Base-by-base conservation (phyloP, 768 basidiomycete genomes). In the Tricholoma hemisulphureum region DNA sequence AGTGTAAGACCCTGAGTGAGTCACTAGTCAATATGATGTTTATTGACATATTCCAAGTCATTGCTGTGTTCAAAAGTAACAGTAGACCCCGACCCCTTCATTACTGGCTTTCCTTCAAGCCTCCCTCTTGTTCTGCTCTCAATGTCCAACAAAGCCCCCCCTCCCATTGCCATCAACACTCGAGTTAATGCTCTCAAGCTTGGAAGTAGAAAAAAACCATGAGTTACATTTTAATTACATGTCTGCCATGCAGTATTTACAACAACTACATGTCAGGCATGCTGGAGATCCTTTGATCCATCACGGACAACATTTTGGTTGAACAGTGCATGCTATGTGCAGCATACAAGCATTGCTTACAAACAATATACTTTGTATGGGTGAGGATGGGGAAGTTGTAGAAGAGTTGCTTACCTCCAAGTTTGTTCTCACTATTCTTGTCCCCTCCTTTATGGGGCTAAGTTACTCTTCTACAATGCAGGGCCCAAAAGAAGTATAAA, bases 301-400 rank as follows among this genome's bases (percentile, higher is more conserved):
- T 31, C 57, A 67, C 39, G 58, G 66, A 8, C 35, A 26, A 4
- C 64, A 69, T 35, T 69, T 69, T n/a, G 43, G 66, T 4, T 24
- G 45, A 18, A 53, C 56, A 1, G 39, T 50, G 21, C 58, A 62
- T 46, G 58, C 61, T 16, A 35, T 62, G 21, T 62, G 61, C 51
- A 56, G 41, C 28, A 43, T 69, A 14, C 60, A 63, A 8, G 45
- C 57, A 6, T 52, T 69, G 14, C 6, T 69, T 10, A 56, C 51
- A 3, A 63, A 65, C 20, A 53, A 60, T 16, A 35, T 65, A 6
- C 16, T 56, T 16, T 26, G 18, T 7, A 45, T 59, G 28, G 32
- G 24, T 24, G 59, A 59, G 32, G 13, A 14, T 28, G 26, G 26
- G n/a, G 35, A 37, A 8, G 29, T 31, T 18, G 29, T 16, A 9